phyloP scores from a whole-genome alignment of 768 basidiomycete species.

The Coprinopsis strossmayeri region DNA sequence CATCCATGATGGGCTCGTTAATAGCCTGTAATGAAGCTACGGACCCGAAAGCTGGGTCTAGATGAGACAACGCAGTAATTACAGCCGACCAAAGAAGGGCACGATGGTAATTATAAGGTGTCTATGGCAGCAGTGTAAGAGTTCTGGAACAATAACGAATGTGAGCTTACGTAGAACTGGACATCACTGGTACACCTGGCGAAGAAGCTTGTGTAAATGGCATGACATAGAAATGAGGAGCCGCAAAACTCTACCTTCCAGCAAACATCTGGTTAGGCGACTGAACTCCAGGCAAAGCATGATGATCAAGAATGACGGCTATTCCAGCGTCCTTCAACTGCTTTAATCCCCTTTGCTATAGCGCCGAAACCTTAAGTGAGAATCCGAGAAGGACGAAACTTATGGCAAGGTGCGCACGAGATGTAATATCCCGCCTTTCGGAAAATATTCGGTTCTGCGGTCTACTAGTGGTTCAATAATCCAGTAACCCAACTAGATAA shows the following conservation, averaged over 20 bases:
- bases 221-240: background rate
- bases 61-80: conserved; percentile 67
- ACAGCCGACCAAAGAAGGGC: conserved; percentile 79
- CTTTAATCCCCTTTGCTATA: conserved; percentile 50
- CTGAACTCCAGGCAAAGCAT: conserved; percentile 68
- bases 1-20: conserved; percentile 76
- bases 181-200: conserved; percentile 59
- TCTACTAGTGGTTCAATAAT: conserved; percentile 69
- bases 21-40: conserved; percentile 71
- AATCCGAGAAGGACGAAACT: background rate
- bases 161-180: conserved; percentile 58
- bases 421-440: conserved; percentile 60
- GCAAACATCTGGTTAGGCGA: conserved; percentile 57
- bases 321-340: conserved; percentile 61
- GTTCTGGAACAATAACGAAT: background rate
- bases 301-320: conserved; percentile 57
- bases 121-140: conserved; percentile 30
- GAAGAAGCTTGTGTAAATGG: background rate
- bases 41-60: conserved; percentile 57
- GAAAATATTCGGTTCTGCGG: conserved; percentile 52
- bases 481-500: conserved; percentile 70
- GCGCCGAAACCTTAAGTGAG: background rate
- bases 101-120: conserved; percentile 64
- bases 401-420: conserved; percentile 38
- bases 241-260: conserved; percentile 40